These are phyloP conservation scores for Leucosporidium scottii DNA, from an alignment of 768 basidiomycete genomes.

Conservation along the genomic window DNA sequence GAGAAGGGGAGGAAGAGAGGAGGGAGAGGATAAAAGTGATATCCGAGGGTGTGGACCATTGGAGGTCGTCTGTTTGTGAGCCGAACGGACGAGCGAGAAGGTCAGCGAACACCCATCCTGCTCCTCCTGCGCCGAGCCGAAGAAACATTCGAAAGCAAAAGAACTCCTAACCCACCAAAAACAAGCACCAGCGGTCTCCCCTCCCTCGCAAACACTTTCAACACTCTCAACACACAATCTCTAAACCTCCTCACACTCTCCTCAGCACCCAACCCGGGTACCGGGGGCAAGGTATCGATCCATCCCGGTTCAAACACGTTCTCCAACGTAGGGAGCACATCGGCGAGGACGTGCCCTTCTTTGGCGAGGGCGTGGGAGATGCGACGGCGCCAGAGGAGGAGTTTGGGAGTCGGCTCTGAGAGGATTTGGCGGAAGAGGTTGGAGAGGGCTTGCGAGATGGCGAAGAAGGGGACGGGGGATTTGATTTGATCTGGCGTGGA, in stretches of 20 bases:
- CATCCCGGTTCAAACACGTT: slow-evolving; percentile 23
- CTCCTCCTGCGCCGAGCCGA: too few relatives aligned
- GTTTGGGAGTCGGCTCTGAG: slow-evolving; percentile 19
- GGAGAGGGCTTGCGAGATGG: slow-evolving; percentile 28
- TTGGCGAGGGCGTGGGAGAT: slow-evolving; percentile 20
- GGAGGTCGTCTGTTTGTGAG: slow-evolving; percentile 23
- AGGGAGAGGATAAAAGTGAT: slow-evolving; percentile 27
- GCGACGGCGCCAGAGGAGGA: slow-evolving; percentile 23
- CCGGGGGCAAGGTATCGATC: slow-evolving; percentile 16
- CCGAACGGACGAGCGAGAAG: too few relatives aligned
- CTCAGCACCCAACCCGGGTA: slow-evolving; percentile 4
- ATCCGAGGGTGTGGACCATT: slow-evolving; percentile 27
- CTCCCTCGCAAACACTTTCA: slow-evolving; percentile 20
- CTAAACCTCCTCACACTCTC: slow-evolving; percentile 26
- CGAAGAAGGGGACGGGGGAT: slow-evolving; percentile 31
- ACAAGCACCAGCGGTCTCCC: slow-evolving; percentile 25
- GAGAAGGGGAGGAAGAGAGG: not conserved
- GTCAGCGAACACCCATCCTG: too few relatives aligned
- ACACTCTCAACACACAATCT: slow-evolving; percentile 13
- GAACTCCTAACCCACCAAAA: slow-evolving; percentile 16
- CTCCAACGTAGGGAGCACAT: slow-evolving; percentile 27
- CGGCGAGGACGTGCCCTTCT: slow-evolving; percentile 27
- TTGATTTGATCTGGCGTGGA: slow-evolving; percentile 29
- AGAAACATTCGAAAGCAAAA: too few relatives aligned
- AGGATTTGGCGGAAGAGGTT: slow-evolving; percentile 30